Percentiles rank a stretch among this genome's conserved stretches.
Evolutionary conservation across 164 flowering plant species (phyloP).

Genomic region (Magnolia officinalis): DNA sequence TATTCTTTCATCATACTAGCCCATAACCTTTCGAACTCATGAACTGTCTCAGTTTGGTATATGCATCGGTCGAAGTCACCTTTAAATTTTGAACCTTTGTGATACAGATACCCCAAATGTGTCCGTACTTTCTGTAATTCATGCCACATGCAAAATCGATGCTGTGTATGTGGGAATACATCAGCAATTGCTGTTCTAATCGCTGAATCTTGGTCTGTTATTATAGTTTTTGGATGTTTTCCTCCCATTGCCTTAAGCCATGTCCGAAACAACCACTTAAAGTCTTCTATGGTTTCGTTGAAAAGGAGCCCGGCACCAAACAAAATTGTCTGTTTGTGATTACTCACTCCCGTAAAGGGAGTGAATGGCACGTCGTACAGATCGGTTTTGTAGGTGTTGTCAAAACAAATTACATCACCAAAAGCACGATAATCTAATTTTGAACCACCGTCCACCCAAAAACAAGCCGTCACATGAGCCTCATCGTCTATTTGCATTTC

Average conservation of each 20-base stretch:
- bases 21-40: not conserved
- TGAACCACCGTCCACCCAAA: not conserved
- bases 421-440: conserved; percentile 24
- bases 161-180: conserved; percentile 9
- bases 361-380: conserved; percentile 74
- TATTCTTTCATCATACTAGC: not conserved
- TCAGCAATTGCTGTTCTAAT: conserved; percentile 6
- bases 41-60: not conserved
- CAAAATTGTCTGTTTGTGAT: conserved; percentile 72
- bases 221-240: conserved; percentile 11
- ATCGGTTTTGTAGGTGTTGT: conserved; percentile 72
- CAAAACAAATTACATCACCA: conserved; percentile 80
- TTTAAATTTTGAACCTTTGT: not conserved
- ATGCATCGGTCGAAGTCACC: not conserved
- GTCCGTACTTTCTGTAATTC: not conserved
- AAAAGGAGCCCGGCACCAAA: conserved; percentile 11
- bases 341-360: conserved; percentile 77
- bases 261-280: conserved; percentile 15
- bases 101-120: not conserved
- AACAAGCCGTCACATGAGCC: not conserved
- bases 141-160: not conserved
- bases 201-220: conserved; percentile 11
- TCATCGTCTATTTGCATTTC: not conserved
- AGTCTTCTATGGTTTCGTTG: conserved; percentile 1
- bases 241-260: conserved; percentile 16